Evolutionary conservation across 345 rosid genomes (phyloP).

Genomic region (Lenwebbia sp.): DNA sequence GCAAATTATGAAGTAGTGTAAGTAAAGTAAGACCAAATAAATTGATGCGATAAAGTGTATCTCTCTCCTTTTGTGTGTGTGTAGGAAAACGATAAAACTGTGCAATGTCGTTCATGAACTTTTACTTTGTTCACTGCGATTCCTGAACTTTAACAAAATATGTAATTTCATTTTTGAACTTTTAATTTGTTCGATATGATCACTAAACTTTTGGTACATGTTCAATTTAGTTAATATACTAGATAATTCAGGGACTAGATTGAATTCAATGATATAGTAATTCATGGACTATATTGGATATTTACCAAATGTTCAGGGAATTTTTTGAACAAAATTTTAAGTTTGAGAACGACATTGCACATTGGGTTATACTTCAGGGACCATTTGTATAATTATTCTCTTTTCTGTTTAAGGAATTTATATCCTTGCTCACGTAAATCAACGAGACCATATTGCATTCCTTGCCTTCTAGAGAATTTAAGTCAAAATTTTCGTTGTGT

Average conservation of each 20-base stretch:
- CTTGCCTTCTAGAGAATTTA: background rate
- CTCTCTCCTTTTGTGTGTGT: background rate
- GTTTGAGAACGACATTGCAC: fast-evolving
- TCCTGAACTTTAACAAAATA: fast-evolving
- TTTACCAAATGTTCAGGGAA: too few species aligned
- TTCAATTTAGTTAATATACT: background rate
- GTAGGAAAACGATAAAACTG: background rate
- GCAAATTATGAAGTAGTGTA: background rate
- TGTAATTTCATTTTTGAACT: too few species aligned
- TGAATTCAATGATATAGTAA: background rate
- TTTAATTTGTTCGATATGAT: background rate
- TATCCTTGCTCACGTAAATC: background rate
- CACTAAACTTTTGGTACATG: fast-evolving
- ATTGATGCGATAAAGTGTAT: background rate
- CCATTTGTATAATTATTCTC: too few species aligned
- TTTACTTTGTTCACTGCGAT: background rate
- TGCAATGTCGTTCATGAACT: fast-evolving
- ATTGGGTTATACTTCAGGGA: fast-evolving
- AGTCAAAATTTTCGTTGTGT: background rate
- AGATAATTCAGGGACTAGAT: background rate
- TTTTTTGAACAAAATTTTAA: background rate
- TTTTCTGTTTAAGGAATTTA: background rate
- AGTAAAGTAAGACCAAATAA: background rate
- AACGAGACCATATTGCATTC: background rate
- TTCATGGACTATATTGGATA: too few species aligned